Evolutionary conservation across 2,329 filamentous ascomycete genomes (phyloP).

Genomic region (Blastomyces parvus): DNA sequence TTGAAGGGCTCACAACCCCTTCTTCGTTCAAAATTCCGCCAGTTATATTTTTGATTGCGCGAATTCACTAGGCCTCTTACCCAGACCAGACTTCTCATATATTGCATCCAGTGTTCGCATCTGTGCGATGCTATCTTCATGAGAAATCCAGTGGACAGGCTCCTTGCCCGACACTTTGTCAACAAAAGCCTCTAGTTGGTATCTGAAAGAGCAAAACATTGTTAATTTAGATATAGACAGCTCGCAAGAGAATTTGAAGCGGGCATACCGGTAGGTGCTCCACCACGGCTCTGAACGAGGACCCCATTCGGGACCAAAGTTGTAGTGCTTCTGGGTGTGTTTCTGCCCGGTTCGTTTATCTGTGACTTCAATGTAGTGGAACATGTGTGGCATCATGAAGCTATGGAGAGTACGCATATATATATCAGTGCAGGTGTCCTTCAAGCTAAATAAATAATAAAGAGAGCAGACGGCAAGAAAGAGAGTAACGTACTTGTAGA

Average conservation of each 20-base stretch:
- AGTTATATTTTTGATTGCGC: not conserved
- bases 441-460: not conserved
- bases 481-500: constrained; percentile 8
- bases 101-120: constrained; percentile 14
- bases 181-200: constrained; percentile 16
- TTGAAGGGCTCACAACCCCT: too few species aligned
- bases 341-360: constrained; percentile 23
- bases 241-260: not conserved
- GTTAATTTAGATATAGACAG: not conserved
- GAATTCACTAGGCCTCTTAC: constrained; percentile 2
- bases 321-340: constrained; percentile 21
- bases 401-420: constrained; percentile 18
- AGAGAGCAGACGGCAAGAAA: not conserved
- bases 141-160: constrained; percentile 13
- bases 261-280: constrained; percentile 14
- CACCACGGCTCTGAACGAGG: constrained; percentile 12
- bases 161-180: constrained; percentile 14
- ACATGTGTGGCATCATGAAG: constrained; percentile 28
- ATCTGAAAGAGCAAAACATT: not conserved
- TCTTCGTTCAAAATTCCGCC: not conserved
- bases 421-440: not conserved
- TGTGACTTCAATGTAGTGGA: constrained; percentile 26
- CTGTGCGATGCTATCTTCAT: constrained; percentile 13
- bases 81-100: constrained; percentile 13
- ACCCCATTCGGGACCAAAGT: constrained; percentile 26